phyloP scores from a whole-genome alignment of 1,284 basidiomycete species.

The Papiliotrema laurentii region DNA sequence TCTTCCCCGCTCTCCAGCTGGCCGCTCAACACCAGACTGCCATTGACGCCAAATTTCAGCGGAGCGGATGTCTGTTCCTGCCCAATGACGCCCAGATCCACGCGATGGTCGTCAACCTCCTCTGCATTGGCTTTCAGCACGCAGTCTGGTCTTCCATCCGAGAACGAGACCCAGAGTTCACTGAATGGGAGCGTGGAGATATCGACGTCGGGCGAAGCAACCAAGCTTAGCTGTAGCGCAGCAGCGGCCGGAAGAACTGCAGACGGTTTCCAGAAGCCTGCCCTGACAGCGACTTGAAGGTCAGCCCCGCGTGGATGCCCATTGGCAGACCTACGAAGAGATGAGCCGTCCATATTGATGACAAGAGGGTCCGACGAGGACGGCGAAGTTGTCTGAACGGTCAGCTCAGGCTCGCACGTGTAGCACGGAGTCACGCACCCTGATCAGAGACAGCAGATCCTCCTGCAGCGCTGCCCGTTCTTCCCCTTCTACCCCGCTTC shows the following conservation, averaged over 20 bases:
- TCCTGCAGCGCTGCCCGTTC: slow-evolving; percentile 50
- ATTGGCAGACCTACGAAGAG: slow-evolving; percentile 56
- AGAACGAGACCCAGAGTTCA: slow-evolving; percentile 30
- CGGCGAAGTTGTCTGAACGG: slow-evolving; percentile 65
- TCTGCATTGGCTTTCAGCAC: slow-evolving; percentile 8
- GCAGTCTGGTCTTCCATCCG: slow-evolving; percentile 34
- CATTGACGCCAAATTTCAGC: slow-evolving; percentile 17
- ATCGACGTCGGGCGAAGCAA: slow-evolving; percentile 44
- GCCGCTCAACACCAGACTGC: slow-evolving; percentile 20
- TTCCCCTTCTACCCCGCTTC: slow-evolving; percentile 25
- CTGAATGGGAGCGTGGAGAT: slow-evolving; percentile 36
- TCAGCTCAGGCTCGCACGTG: neutral
- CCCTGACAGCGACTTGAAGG: slow-evolving; percentile 58
- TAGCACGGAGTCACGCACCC: too few relatives aligned
- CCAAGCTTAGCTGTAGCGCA: slow-evolving; percentile 62
- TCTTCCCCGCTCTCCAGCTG: slow-evolving; percentile 8
- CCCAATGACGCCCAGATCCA: slow-evolving; percentile 7
- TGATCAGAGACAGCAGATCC: slow-evolving; percentile 63
- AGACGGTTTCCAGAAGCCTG: slow-evolving; percentile 65
- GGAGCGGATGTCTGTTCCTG: slow-evolving; percentile 4
- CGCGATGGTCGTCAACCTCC: neutral
- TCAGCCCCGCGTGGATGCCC: neutral
- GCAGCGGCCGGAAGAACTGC: slow-evolving; percentile 59
- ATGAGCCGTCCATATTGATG: slow-evolving; percentile 59
- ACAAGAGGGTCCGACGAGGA: slow-evolving; percentile 55